phyloP scores from a whole-genome alignment of 1,139 yeast species.

The Debaryomyces udenii region DNA sequence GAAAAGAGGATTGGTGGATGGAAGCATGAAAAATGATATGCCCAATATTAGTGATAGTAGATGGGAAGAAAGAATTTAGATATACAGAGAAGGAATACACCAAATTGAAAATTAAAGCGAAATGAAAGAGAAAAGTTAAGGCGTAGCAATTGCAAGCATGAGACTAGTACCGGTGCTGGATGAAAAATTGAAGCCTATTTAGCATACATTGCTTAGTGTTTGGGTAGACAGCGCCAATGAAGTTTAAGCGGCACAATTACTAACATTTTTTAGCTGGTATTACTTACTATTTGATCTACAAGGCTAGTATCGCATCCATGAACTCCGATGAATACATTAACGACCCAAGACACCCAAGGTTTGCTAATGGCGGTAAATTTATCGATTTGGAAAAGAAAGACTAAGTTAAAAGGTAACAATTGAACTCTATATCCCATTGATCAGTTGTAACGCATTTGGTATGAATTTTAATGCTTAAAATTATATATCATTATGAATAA shows the following conservation, averaged over 20 bases:
- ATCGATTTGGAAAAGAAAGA: constrained; percentile 48
- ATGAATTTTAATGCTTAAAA: constrained; percentile 5
- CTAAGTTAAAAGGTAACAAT: constrained; percentile 14
- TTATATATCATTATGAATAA: constrained; percentile 9
- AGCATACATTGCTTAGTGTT: too few species aligned
- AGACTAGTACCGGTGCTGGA: too few species aligned
- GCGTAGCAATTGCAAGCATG: too few species aligned
- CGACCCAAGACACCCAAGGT: constrained; percentile 60
- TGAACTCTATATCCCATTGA: background rate
- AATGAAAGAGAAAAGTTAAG: too few species aligned
- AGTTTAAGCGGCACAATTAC: constrained; percentile 14
- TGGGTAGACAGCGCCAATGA: too few species aligned
- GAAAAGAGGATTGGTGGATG: too few species aligned
- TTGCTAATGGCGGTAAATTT: constrained; percentile 53
- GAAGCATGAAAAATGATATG: too few species aligned
- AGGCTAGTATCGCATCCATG: constrained; percentile 46
- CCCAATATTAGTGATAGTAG: too few species aligned
- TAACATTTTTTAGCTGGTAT: constrained; percentile 40
- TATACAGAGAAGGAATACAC: too few species aligned
- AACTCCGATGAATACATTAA: constrained; percentile 54
- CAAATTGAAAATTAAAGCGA: too few species aligned
- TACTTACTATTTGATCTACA: constrained; percentile 47
- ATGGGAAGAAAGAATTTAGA: too few species aligned
- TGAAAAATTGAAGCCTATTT: too few species aligned
- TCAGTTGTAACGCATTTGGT: constrained; percentile 6